A percentile compares a stretch with the other conserved stretches of the same genome.
Conservation (phyloP, 495 filamentous ascomycete genomes). For the Annulohypoxylon moriforme region DNA sequence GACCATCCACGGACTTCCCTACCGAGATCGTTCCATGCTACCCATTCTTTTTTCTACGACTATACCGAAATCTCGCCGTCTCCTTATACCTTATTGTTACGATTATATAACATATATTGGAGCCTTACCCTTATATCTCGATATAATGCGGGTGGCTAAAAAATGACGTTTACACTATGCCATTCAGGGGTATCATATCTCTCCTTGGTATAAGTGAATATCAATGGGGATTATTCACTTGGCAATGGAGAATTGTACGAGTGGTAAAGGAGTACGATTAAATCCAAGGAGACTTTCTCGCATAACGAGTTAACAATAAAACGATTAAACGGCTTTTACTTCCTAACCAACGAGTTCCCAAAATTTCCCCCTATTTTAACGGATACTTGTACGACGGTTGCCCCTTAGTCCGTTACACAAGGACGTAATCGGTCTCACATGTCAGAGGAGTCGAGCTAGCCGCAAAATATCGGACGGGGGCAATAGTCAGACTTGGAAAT, state of each 20-base stretch:
- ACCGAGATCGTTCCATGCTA: background rate
- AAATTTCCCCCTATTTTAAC: background rate
- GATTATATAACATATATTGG: background rate
- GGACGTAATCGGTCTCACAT: slow-evolving; percentile 35
- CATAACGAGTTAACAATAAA: background rate
- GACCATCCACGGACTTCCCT: background rate
- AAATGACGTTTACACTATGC: background rate
- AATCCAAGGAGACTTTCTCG: background rate
- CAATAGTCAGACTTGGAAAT: slow-evolving; percentile 58
- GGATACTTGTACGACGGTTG: slow-evolving; percentile 12
- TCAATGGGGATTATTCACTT: background rate
- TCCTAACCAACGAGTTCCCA: background rate
- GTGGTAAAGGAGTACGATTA: background rate
- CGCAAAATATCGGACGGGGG: slow-evolving; percentile 59
- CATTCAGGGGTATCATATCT: background rate
- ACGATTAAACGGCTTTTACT: background rate
- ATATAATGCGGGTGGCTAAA: background rate
- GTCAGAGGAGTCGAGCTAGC: slow-evolving; percentile 51
- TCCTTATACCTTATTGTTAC: background rate
- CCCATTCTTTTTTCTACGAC: background rate
- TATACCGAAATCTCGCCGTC: background rate
- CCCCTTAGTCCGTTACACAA: slow-evolving; percentile 47
- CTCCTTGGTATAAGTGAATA: background rate
- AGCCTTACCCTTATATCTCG: background rate
- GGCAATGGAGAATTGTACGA: background rate